These are phyloP conservation scores for Podochytrium sp. DNA, from an alignment of 192 early-diverging fungal species.

Conservation along the genomic window DNA sequence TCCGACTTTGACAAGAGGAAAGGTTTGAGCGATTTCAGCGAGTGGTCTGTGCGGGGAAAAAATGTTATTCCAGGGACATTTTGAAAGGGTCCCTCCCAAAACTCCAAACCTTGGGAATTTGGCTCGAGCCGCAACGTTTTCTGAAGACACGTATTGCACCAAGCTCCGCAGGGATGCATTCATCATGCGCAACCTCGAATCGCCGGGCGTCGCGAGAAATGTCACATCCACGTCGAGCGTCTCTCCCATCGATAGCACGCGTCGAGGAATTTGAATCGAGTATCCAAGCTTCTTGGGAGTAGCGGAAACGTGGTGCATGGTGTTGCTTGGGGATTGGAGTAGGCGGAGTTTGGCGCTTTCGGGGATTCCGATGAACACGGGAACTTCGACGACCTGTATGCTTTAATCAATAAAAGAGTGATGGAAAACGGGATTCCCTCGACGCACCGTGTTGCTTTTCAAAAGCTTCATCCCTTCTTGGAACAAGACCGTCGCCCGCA, in stretches of 20 bases:
- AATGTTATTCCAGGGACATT: too few relatives aligned
- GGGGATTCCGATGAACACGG: constrained; percentile 19
- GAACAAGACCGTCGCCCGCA: constrained; percentile 11
- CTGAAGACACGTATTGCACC: neutral
- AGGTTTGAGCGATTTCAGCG: constrained; percentile 20
- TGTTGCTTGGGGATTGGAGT: neutral
- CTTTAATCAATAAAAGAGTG: neutral
- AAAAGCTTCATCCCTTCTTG: constrained; percentile 35
- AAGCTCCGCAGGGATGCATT: constrained; percentile 6
- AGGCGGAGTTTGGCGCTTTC: constrained; percentile 18
- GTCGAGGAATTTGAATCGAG: constrained; percentile 16
- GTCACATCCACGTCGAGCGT: constrained; percentile 18
- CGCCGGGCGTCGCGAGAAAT: constrained; percentile 5
- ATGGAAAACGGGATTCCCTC: neutral
- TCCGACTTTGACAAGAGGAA: neutral
- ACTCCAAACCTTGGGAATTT: too few relatives aligned
- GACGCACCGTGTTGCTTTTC: constrained; percentile 11
- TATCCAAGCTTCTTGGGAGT: constrained; percentile 10
- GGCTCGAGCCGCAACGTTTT: constrained; percentile 2
- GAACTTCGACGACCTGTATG: neutral
- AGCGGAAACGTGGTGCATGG: neutral
- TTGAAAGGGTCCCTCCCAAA: too few relatives aligned
- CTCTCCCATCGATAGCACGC: constrained; percentile 12
- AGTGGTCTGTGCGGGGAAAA: too few relatives aligned
- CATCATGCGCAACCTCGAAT: constrained; percentile 11